Conservation (phyloP, 208 protist species). For the Wallacemonas rigidus region DNA sequence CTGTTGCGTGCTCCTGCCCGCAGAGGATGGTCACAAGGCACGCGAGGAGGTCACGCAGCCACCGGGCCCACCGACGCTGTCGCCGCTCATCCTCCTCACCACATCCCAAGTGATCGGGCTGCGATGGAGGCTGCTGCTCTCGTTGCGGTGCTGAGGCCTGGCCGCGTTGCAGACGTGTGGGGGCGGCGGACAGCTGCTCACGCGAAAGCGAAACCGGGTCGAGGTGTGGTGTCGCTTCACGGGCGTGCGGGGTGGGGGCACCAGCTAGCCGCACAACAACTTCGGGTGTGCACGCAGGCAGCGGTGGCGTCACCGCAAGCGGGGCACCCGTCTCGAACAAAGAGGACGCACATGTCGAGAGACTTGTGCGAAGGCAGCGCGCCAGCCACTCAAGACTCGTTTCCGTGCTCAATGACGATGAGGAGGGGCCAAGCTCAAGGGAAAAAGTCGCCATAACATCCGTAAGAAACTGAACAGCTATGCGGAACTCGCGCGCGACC, state of each 20-base stretch:
- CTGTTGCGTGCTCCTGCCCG: background rate
- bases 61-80: background rate
- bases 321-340: background rate
- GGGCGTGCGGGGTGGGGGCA: no score
- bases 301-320: no score
- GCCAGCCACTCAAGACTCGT: constrained; percentile 9
- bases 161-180: no score
- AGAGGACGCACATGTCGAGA: background rate
- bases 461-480: background rate
- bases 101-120: no score
- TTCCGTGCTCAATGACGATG: background rate
- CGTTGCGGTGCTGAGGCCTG: no score
- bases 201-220: no score
- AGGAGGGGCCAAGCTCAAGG: background rate
- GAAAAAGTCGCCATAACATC: constrained; percentile 3
- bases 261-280: no score
- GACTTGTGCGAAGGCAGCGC: background rate
- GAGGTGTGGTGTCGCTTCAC: no score
- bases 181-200: no score
- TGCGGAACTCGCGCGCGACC: background rate
- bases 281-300: no score
- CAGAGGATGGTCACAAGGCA: background rate
- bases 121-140: no score
- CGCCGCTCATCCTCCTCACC: background rate
- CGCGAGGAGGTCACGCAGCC: background rate